Base-by-base conservation (phyloP, 2,329 filamentous ascomycete species). In the Helminthosporium solani region DNA sequence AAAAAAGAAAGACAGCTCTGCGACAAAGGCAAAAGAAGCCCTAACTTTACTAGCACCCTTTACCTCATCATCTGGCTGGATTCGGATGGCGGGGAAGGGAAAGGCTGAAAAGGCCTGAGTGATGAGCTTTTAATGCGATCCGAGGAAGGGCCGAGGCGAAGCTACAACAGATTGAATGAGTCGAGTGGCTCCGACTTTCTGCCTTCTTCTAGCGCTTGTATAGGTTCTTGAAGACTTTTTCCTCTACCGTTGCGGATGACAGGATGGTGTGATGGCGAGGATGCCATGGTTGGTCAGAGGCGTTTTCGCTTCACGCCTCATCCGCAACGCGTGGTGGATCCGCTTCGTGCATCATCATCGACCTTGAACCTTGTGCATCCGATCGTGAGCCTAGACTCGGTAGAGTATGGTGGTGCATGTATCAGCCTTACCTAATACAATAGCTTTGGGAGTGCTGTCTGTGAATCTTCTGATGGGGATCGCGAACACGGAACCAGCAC, bases 71-170 rank as follows among this genome's bases (percentile, higher is more conserved):
- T 58, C 55, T 55, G 58, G 52, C 58, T n/a, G n/a, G n/a, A n/a
- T n/a, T 61, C 62, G 58, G 62, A 64, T 51, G 58, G 64, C 58
- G 64, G 63, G 62, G 62, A 61, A 54, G 50, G 44, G 46, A 53
- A 31, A 31, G 14, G 28, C 28, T 14, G n/a, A n/a, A n/a, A n/a
- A 12, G 28, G 14, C 28, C 7, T 31, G n/a, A n/a, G n/a, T n/a
- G n/a, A n/a, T n/a, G n/a, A n/a, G n/a, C n/a, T n/a, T n/a, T n/a
- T n/a, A n/a, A n/a, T 25, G 23, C 6, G 9, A 9, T 25, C 64
- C 63, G 61, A 65, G 46, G 47, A 57, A 60, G 54, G 47, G 52
- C 58, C 64, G 58, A 49, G 7, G 38, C 38, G 33, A 28, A 35
- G 34, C 40, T 41, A 3, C n/a, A 33, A 28, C 39, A 28, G 31